Percentiles rank a stretch among this genome's conserved stretches.
Evolutionary conservation across 345 rosid species (phyloP).

Genomic region (Physaria fendleri): DNA sequence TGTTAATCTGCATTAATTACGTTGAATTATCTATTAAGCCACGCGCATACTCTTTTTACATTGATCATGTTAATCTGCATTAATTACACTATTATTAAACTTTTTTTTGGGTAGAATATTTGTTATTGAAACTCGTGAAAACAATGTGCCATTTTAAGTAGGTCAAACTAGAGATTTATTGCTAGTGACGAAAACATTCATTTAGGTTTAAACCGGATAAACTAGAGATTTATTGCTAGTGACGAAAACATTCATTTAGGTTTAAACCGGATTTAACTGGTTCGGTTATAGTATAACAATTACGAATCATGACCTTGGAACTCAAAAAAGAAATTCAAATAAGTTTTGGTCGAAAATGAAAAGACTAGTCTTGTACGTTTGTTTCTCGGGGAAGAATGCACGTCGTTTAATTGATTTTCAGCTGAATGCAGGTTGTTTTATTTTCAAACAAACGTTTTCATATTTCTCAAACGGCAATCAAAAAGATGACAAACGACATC

Average conservation of each 20-base stretch:
- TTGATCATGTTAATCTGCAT: not conserved
- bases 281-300: not conserved
- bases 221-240: not conserved
- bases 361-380: not conserved
- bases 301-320: too few species aligned
- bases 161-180: not conserved
- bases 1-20: not conserved
- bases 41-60: slow-evolving; percentile 5
- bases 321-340: too few species aligned
- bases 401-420: not conserved
- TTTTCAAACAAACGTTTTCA: not conserved
- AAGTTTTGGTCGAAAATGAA: not conserved
- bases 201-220: not conserved
- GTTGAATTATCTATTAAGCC: slow-evolving; percentile 23
- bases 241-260: not conserved
- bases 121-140: not conserved
- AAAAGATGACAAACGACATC: not conserved
- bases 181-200: not conserved
- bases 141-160: not conserved
- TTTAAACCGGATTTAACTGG: too few species aligned
- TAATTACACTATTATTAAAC: not conserved
- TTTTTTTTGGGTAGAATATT: not conserved
- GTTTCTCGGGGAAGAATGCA: not conserved
- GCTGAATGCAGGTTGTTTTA: slow-evolving; percentile 1
- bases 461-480: not conserved